A percentile compares a stretch with the other conserved stretches of the same genome.
These are phyloP conservation scores for Penicillium crustosum DNA, from an alignment of 2,329 filamentous ascomycete species.

Conservation along the genomic window DNA sequence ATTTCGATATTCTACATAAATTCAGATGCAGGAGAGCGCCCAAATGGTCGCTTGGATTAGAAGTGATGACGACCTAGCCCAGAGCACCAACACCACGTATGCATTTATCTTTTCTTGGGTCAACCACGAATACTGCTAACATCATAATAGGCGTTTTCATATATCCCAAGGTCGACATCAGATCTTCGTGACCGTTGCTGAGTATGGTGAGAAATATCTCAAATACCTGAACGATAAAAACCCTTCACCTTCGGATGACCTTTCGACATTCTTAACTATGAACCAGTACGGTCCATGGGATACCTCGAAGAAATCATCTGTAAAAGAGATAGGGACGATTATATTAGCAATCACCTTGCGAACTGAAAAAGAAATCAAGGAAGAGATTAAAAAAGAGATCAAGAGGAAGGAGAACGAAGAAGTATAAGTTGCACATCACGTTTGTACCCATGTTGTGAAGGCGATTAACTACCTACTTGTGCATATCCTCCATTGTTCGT, in stretches of 20 bases:
- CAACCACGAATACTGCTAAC: background rate
- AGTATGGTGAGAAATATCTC: background rate
- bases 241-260: background rate
- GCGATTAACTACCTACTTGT: background rate
- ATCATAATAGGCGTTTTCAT: background rate
- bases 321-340: background rate
- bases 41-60: background rate
- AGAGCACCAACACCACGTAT: background rate
- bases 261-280: background rate
- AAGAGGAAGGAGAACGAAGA: background rate
- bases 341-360: background rate
- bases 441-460: background rate
- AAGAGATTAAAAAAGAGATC: background rate
- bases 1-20: accelerated
- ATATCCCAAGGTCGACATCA: background rate
- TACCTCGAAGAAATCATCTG: accelerated
- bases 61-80: background rate
- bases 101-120: background rate
- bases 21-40: background rate
- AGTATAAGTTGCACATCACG: background rate
- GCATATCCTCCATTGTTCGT: too few relatives aligned
- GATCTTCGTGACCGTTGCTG: background rate
- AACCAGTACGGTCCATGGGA: background rate
- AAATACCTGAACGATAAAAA: background rate
- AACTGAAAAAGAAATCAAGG: background rate